Evolutionary conservation across 495 filamentous ascomycete genomes (phyloP).

Genomic region (Trichoderma orchidacearum): DNA sequence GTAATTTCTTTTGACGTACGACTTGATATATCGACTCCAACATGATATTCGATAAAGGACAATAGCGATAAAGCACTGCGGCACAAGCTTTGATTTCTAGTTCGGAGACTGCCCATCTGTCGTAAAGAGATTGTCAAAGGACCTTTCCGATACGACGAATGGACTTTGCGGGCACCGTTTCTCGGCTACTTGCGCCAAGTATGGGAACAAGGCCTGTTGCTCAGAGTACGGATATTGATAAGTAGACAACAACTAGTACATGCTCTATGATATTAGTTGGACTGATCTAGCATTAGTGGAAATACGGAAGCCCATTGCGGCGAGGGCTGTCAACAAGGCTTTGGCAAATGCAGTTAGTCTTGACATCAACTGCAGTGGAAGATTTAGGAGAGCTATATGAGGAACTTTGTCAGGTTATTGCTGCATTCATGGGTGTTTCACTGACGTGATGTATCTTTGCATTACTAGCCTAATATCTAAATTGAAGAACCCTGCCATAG

Average conservation of each 20-base stretch:
- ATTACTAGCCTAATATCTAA: too few species aligned
- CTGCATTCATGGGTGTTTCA: too few species aligned
- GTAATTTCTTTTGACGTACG: neutral
- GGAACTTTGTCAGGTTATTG: too few species aligned
- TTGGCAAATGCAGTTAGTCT: neutral
- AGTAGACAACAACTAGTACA: neutral
- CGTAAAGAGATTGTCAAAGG: too few species aligned
- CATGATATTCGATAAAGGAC: neutral
- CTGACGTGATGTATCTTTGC: too few species aligned
- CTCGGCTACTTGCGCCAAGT: neutral
- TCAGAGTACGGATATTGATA: neutral
- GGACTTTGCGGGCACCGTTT: neutral
- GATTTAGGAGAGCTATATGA: neutral
- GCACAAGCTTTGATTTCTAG: constrained; percentile 12
- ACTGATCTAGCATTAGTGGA: neutral
- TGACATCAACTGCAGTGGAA: neutral
- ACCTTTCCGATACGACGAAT: neutral
- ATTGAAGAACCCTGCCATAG: too few species aligned
- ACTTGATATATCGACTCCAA: neutral
- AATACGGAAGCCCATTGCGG: neutral
- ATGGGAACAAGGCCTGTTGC: neutral
- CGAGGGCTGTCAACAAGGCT: neutral
- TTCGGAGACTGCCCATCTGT: constrained; percentile 11
- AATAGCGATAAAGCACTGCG: constrained; percentile 7
- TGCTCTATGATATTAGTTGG: neutral